These are phyloP conservation scores for Astraeus odoratus DNA, from an alignment of 768 basidiomycete genomes.

Conservation along the genomic window DNA sequence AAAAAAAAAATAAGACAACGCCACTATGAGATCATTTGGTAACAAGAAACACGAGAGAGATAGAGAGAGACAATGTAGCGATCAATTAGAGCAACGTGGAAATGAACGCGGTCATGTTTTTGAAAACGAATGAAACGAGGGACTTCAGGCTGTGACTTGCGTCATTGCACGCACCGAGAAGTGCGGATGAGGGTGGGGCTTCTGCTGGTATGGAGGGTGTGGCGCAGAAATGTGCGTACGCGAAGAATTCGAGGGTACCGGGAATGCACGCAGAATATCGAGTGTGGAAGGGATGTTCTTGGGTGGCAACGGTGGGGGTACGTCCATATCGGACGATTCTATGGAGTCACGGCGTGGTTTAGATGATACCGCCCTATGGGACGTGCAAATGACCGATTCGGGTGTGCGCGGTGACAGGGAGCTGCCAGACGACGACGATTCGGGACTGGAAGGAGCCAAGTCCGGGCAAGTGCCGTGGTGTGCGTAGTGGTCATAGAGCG, in stretches of 20 bases:
- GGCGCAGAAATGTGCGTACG: constrained; percentile 12
- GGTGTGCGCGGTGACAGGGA: constrained; percentile 29
- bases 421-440: constrained; percentile 31
- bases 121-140: neutral
- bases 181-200: constrained; percentile 23
- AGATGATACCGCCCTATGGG: constrained; percentile 11
- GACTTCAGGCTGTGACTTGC: constrained; percentile 20
- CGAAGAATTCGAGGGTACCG: constrained; percentile 32
- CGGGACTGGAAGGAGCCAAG: constrained; percentile 36
- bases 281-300: constrained; percentile 28
- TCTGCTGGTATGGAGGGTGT: constrained; percentile 7
- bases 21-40: constrained; percentile 21
- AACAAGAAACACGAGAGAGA: neutral
- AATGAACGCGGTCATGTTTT: neutral
- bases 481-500: constrained; percentile 11
- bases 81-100: neutral
- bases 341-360: constrained; percentile 23
- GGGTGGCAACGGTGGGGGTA: constrained; percentile 16
- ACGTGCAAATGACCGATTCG: constrained; percentile 16
- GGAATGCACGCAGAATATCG: constrained; percentile 43
- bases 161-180: constrained; percentile 12
- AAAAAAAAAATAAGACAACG: constrained; percentile 27
- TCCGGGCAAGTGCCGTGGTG: constrained; percentile 31
- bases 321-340: constrained; percentile 22
- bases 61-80: neutral